Base-by-base conservation (phyloP, 176 grass and related monocot species). In the Rhipidocladum racemiflorum region DNA sequence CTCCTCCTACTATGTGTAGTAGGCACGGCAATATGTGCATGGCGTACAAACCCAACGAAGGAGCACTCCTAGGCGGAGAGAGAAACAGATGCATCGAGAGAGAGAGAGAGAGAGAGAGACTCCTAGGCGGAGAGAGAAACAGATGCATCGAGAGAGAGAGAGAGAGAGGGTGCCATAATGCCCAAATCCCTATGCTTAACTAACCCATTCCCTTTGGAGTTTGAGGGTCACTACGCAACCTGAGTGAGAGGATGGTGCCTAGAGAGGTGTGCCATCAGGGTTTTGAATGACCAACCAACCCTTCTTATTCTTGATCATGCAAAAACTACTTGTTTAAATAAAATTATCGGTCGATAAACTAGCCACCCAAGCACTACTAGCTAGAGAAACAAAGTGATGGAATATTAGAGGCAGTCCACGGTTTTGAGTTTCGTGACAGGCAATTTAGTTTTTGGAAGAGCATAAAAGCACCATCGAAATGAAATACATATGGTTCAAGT, bases 111-210 rank as follows among this genome's bases (percentile, higher is more conserved):
- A 21, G 71, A 15, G 18, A 5, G 65, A 20, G 29, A 78, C 25
- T 49, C n/a, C n/a, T n/a, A n/a, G n/a, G n/a, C n/a, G n/a, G n/a
- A n/a, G n/a, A n/a, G n/a, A 86, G 70, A 86, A 20, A 75, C 68
- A 60, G 21, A 45, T n/a, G n/a, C n/a, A n/a, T n/a, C n/a, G 18
- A 38, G 45, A 77, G 9, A 24, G 55, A 44, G 61, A 79, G 27
- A 74, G 43, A 71, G 57, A 43, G 45, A 53, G 44, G 29, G 70
- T 27, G 80, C 66, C 85, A 90, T 80, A 70, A 91, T 85, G 89
- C 89, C 49, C 92, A 84, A 91, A 94, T 94, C 92, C 92, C 92
- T 88, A 94, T 88, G 86, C 83, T 89, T 91, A 94, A 94, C 89
- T 76, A 94, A 94, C 92, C 88, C 71, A 62, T 89, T 72, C 82